A percentile compares a stretch with the other conserved stretches of the same genome.
phyloP scores from a whole-genome alignment of 1,139 yeast genomes.

The Insectozyma bohioensis region DNA sequence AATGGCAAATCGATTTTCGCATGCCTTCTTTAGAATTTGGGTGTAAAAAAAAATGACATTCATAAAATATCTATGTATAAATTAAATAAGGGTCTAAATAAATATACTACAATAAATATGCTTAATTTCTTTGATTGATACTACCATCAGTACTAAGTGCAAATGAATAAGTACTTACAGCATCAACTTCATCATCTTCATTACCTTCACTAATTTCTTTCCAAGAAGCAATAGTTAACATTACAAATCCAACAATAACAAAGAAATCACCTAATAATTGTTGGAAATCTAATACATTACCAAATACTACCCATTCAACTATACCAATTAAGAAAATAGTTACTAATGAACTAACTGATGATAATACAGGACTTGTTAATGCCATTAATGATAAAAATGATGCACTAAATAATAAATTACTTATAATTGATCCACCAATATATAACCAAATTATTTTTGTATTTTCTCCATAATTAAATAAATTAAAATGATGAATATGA shows the following conservation, averaged over 20 bases:
- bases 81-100: too few relatives aligned
- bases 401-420: conserved; percentile 71
- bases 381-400: conserved; percentile 79
- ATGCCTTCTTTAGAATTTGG: background rate
- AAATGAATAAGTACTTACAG: conserved; percentile 44
- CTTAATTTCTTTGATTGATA: too few relatives aligned
- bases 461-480: conserved; percentile 48
- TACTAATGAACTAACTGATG: conserved; percentile 77
- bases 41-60: background rate
- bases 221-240: conserved; percentile 75
- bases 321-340: conserved; percentile 80
- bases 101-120: too few relatives aligned
- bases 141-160: conserved; percentile 33
- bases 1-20: conserved; percentile 1
- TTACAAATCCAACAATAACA: conserved; percentile 64
- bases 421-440: conserved; percentile 50
- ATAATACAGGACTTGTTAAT: conserved; percentile 80
- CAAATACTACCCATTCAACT: conserved; percentile 74
- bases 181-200: conserved; percentile 54
- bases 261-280: conserved; percentile 58
- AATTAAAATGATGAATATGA: conserved; percentile 58
- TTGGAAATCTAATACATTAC: conserved; percentile 45
- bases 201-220: conserved; percentile 67
- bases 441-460: conserved; percentile 41
- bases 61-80: background rate